These are phyloP conservation scores for Mycena crocata DNA, from an alignment of 768 basidiomycete species.

Conservation along the genomic window DNA sequence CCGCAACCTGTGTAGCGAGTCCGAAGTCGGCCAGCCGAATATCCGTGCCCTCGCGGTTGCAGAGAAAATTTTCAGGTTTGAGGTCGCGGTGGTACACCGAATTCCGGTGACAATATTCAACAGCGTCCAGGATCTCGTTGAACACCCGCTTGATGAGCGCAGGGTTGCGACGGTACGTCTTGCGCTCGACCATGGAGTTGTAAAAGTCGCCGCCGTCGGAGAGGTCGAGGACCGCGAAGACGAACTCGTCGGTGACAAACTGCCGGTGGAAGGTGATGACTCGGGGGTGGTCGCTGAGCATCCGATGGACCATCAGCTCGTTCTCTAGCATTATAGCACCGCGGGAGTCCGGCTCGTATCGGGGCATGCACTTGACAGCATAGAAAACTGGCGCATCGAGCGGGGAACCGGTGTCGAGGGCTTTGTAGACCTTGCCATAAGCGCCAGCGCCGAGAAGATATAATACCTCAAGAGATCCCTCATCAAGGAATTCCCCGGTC, in stretches of 20 bases:
- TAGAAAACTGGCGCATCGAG: slow-evolving; percentile 15
- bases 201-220: slow-evolving; percentile 58
- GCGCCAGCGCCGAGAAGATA: slow-evolving; percentile 52
- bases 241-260: slow-evolving; percentile 58
- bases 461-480: slow-evolving; percentile 56
- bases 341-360: slow-evolving; percentile 51
- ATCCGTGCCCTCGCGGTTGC: slow-evolving; percentile 58
- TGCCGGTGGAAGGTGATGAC: slow-evolving; percentile 62
- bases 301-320: slow-evolving; percentile 56
- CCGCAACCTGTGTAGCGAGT: slow-evolving; percentile 45
- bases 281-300: slow-evolving; percentile 43
- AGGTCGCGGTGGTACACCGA: slow-evolving; percentile 69
- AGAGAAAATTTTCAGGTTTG: slow-evolving; percentile 73
- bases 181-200: slow-evolving; percentile 54
- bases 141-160: slow-evolving; percentile 61
- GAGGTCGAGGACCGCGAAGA: slow-evolving; percentile 59
- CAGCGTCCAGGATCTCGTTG: slow-evolving; percentile 65
- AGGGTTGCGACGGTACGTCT: slow-evolving; percentile 56
- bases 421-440: slow-evolving; percentile 38
- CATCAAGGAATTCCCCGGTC: slow-evolving; percentile 47
- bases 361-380: slow-evolving; percentile 67
- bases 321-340: slow-evolving; percentile 57
- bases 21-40: slow-evolving; percentile 69
- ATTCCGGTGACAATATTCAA: slow-evolving; percentile 62
- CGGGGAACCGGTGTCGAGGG: slow-evolving; percentile 24